Evolutionary conservation across 805 yeast genomes (phyloP).

Genomic region (Cyberlindnera japonica): DNA sequence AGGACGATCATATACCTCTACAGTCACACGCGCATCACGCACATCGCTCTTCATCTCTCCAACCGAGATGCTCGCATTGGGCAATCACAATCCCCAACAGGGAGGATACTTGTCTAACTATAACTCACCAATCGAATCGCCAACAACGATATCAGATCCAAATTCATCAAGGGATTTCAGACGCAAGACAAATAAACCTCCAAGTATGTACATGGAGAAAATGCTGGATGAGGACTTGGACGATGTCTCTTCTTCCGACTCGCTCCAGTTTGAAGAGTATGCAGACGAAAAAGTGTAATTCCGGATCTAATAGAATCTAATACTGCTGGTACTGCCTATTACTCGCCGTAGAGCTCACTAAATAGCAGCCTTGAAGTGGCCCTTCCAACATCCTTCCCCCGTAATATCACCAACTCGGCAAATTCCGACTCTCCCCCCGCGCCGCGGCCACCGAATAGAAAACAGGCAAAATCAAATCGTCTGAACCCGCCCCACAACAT

Average conservation of each 20-base stretch:
- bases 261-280: conserved; percentile 3
- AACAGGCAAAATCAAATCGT: conserved; percentile 7
- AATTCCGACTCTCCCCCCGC: background rate
- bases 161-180: conserved; percentile 4
- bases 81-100: conserved; percentile 11
- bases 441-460: conserved; percentile 1
- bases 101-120: conserved; percentile 9
- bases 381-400: background rate
- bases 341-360: too few species aligned
- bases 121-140: conserved; percentile 27
- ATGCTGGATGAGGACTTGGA: conserved; percentile 32
- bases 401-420: background rate
- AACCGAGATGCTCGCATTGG: conserved; percentile 36
- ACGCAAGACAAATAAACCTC: conserved; percentile 38
- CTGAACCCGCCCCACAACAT: conserved; percentile 3
- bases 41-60: conserved; percentile 52
- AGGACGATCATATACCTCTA: conserved; percentile 27
- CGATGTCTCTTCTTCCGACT: conserved; percentile 5
- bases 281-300: conserved; percentile 21
- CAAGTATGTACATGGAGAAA: conserved; percentile 47
- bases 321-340: too few species aligned
- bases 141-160: conserved; percentile 4
- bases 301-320: background rate
- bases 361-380: background rate
- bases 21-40: conserved; percentile 29